These are phyloP conservation scores for Fusarium nelsonii DNA, from an alignment of 2,329 filamentous ascomycete species.

Conservation along the genomic window DNA sequence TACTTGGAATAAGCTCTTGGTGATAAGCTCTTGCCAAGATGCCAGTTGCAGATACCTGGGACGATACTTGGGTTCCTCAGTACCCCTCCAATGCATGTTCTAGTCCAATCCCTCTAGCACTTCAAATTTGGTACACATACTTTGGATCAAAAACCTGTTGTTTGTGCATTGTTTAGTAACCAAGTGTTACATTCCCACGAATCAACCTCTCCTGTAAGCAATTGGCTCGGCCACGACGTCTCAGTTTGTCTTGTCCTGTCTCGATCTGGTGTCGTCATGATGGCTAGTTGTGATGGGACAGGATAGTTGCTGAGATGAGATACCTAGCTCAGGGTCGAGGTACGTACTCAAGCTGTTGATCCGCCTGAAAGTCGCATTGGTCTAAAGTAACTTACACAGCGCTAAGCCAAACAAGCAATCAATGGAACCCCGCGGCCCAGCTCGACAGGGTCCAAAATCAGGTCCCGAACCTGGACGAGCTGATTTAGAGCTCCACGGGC, in stretches of 20 bases:
- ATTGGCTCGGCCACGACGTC: slow-evolving; percentile 34
- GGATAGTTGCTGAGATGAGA: neutral
- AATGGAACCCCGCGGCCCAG: slow-evolving; percentile 35
- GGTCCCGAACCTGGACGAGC: slow-evolving; percentile 45
- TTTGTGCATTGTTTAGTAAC: slow-evolving; percentile 15
- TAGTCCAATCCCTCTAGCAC: slow-evolving; percentile 9
- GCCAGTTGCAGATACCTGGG: neutral
- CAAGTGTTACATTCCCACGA: slow-evolving; percentile 28
- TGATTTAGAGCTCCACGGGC: slow-evolving; percentile 35
- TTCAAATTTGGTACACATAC: slow-evolving; percentile 4
- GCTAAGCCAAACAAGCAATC: slow-evolving; percentile 38
- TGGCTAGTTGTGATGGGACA: slow-evolving; percentile 15
- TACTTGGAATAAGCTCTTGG: slow-evolving; percentile 19
- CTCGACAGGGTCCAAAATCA: slow-evolving; percentile 45
- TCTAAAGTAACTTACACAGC: slow-evolving; percentile 21
- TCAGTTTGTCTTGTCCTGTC: slow-evolving; percentile 20
- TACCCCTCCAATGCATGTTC: slow-evolving; percentile 19
- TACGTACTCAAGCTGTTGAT: slow-evolving; percentile 38
- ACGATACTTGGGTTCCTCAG: slow-evolving; percentile 20
- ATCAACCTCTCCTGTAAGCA: slow-evolving; percentile 26
- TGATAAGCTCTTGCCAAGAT: slow-evolving; percentile 16
- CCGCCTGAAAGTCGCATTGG: slow-evolving; percentile 47
- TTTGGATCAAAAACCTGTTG: slow-evolving; percentile 39
- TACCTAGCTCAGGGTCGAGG: slow-evolving; percentile 16
- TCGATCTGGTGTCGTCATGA: slow-evolving; percentile 37